Evolutionary conservation across 805 yeast genomes (phyloP).

Genomic region (Metschnikowia henanensis): DNA sequence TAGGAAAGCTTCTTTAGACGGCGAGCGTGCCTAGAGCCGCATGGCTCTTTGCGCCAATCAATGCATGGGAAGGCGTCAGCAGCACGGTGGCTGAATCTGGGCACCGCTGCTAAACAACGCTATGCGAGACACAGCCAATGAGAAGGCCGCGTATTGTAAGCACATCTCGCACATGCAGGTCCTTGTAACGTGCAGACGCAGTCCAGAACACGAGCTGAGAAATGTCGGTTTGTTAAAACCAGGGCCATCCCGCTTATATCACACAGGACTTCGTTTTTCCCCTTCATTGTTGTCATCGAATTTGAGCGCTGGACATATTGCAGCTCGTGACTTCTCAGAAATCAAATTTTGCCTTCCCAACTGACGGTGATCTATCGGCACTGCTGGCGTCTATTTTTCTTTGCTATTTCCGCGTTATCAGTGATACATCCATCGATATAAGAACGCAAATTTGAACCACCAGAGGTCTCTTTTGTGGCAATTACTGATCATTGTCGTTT

Average conservation of each 20-base stretch:
- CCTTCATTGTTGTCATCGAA: not conserved
- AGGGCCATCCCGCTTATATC: not conserved
- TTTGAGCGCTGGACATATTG: too few relatives aligned
- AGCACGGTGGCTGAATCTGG: conserved; percentile 1
- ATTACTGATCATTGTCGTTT: too few relatives aligned
- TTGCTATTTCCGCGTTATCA: conserved; percentile 9
- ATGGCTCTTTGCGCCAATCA: conserved; percentile 6
- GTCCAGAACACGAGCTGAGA: not conserved
- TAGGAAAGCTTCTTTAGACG: not conserved
- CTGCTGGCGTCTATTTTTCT: not conserved
- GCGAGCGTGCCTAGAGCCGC: not conserved
- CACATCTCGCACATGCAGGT: conserved; percentile 5
- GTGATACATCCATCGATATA: not conserved
- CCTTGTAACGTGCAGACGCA: conserved; percentile 4
- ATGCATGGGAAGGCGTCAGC: conserved; percentile 9
- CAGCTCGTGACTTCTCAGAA: too few relatives aligned
- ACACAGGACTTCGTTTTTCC: not conserved
- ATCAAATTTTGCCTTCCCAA: too few relatives aligned
- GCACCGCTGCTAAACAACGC: not conserved
- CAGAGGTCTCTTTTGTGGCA: too few relatives aligned
- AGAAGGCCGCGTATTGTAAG: conserved; percentile 7
- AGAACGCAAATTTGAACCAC: not conserved
- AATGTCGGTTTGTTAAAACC: not conserved
- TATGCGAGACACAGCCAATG: conserved; percentile 4
- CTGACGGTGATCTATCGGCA: too few relatives aligned